Base-by-base conservation (phyloP, 2,329 filamentous ascomycete species). In the Paracoccidioides lutzii region DNA sequence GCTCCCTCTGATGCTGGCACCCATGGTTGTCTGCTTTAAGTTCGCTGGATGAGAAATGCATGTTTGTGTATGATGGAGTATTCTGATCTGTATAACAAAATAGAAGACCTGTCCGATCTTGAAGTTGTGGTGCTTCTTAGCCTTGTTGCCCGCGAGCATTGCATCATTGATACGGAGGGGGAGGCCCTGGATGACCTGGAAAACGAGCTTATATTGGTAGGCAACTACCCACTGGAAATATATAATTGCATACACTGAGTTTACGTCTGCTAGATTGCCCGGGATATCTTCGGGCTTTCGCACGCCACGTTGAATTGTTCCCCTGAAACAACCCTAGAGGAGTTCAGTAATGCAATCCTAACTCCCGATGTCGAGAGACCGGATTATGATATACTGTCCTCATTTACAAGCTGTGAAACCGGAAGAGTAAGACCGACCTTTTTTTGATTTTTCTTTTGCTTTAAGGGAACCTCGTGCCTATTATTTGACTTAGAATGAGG, bases 121-220 rank as follows among this genome's bases (percentile, higher is more conserved):
- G 90, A 96, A 72, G 81, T 97, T 58, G 93, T 91, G 30, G 75
- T 87, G 12, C 78, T 97, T 43, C 80, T 96, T 52, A 90, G 86
- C 66, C 80, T 97, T 53, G 78, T 90, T 59, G 83, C 84, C 58
- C 80, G 84, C 61, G 87, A 95, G 69, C 90, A 97, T 70, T 95
- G 89, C 73, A 83, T 97, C 63, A 82, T 97, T 65, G 85, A 89
- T 70, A 87, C 88, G 14, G 80, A 83, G 2, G 68, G 74, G 4
- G 73, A 80, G 40, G 73, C 76, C 53, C 72, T 91, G 56, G 78
- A 86, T 68, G 79, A 83, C 60, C 75, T 95, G n/a, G 78, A 84
- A 45, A 78, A 81, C 53, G 89, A 95, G 69, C 75, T 95, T 28
- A 79, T 81, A 59, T 73, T 93, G 66, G 86, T 88, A 71, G 40